Evolutionary conservation across 176 grass and related monocot genomes (phyloP).

Genomic region (Oryza brachyantha): DNA sequence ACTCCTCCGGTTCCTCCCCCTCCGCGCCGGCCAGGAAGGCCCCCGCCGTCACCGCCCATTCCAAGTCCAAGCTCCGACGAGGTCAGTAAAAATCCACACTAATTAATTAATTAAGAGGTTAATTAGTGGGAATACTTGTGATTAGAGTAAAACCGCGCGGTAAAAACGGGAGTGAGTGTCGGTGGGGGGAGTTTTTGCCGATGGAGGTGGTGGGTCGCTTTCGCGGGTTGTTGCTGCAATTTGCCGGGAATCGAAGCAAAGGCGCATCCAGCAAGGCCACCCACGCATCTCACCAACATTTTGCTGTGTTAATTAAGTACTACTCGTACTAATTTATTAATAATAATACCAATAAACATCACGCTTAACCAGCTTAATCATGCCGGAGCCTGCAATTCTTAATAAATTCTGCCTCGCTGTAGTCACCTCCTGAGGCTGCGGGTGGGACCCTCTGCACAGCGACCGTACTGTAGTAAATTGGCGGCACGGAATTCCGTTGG

Average conservation of each 20-base stretch:
- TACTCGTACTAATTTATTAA: too few relatives aligned
- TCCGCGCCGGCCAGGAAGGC: constrained; percentile 41
- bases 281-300: constrained; percentile 1
- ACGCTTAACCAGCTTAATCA: neutral
- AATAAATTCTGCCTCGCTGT: neutral
- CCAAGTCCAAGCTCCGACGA: constrained; percentile 66
- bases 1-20: neutral
- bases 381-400: neutral
- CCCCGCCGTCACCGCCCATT: constrained; percentile 38
- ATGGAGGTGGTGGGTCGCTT: constrained; percentile 4
- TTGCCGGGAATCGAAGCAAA: constrained; percentile 34
- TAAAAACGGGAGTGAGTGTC: neutral
- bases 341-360: neutral
- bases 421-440: neutral
- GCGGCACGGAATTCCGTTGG: constrained; percentile 26
- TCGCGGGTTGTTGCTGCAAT: neutral
- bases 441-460: neutral
- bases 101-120: neutral
- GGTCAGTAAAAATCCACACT: constrained; percentile 33
- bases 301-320: neutral
- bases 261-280: neutral
- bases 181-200: neutral
- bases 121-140: too few relatives aligned
- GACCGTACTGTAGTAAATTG: neutral
- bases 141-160: neutral